phyloP scores from a whole-genome alignment of 2,329 filamentous ascomycete genomes.

The Hortaea sp. region DNA sequence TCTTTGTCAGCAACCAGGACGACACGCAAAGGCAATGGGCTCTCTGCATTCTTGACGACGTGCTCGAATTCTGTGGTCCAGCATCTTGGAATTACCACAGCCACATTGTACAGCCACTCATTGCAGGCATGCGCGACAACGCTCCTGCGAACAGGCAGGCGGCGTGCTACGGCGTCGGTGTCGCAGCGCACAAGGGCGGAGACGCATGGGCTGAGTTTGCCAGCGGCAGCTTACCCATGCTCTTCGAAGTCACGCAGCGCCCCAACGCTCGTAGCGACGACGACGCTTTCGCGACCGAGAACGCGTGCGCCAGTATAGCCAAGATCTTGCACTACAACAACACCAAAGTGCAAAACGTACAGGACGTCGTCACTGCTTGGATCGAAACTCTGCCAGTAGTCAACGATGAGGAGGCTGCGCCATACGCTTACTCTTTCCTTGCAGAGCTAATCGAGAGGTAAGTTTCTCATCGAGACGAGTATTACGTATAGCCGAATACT shows the following conservation, averaged over 20 bases:
- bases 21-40: slow-evolving; percentile 98
- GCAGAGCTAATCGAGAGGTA: slow-evolving; percentile 89
- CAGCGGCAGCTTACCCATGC: slow-evolving; percentile 62
- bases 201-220: slow-evolving; percentile 80
- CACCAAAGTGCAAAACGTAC: slow-evolving; percentile 62
- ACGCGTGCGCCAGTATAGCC: slow-evolving; percentile 89
- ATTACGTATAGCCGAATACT: neutral
- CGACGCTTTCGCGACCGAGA: slow-evolving; percentile 94
- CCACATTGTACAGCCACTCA: slow-evolving; percentile 76
- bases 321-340: slow-evolving; percentile 92
- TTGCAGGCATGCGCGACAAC: slow-evolving; percentile 74
- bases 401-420: slow-evolving; percentile 94
- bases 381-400: slow-evolving; percentile 80
- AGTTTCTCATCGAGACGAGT: slow-evolving; percentile 33
- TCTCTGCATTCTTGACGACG: slow-evolving; percentile 97
- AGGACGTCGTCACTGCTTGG: slow-evolving; percentile 75
- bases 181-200: slow-evolving; percentile 88
- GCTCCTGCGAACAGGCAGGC: slow-evolving; percentile 91
- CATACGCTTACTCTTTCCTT: slow-evolving; percentile 89
- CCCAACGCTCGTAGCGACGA: slow-evolving; percentile 80
- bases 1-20: slow-evolving; percentile 71
- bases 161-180: slow-evolving; percentile 88
- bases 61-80: slow-evolving; percentile 88
- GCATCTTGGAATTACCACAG: slow-evolving; percentile 79
- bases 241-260: slow-evolving; percentile 77